A percentile compares a stretch with the other conserved stretches of the same genome.
These are phyloP conservation scores for Arabis alpina DNA, from an alignment of 345 rosid species.

Conservation along the genomic window DNA sequence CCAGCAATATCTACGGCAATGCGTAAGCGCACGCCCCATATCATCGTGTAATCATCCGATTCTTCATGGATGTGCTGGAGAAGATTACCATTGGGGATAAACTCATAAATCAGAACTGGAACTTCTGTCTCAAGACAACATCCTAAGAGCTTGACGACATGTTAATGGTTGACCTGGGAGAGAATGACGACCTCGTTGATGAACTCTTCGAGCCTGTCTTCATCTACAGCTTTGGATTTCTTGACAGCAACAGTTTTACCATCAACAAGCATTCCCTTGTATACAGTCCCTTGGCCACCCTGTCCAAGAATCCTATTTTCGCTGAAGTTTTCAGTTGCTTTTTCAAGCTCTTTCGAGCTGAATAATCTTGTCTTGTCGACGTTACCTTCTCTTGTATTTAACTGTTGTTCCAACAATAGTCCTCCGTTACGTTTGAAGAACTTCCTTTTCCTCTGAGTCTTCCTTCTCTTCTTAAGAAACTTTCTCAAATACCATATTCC, in stretches of 20 bases:
- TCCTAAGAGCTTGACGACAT: conserved; percentile 40
- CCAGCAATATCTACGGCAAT: conserved; percentile 39
- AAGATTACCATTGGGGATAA: conserved; percentile 19
- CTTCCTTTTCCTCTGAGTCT: not conserved
- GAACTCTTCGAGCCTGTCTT: conserved; percentile 47
- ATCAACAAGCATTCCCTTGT: conserved; percentile 43
- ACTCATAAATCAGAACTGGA: conserved; percentile 50
- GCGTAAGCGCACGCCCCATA: not conserved
- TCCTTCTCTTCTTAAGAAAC: conserved; percentile 9
- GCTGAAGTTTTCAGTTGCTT: conserved; percentile 47
- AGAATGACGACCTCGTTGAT: conserved; percentile 52
- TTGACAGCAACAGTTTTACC: conserved; percentile 45
- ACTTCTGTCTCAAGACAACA: conserved; percentile 52
- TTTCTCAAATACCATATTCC: conserved; percentile 4
- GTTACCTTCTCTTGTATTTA: not conserved
- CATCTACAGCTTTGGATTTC: conserved; percentile 45
- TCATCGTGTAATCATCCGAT: conserved; percentile 6
- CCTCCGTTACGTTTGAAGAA: conserved; percentile 39
- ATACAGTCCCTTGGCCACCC: conserved; percentile 42
- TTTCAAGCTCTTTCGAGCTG: conserved; percentile 39
- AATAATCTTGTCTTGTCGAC: conserved; percentile 20
- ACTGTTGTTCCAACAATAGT: conserved; percentile 36
- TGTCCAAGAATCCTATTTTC: conserved; percentile 31
- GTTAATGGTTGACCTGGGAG: conserved; percentile 48
- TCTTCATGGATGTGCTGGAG: conserved; percentile 16